Evolutionary conservation across 805 yeast genomes (phyloP).

Genomic region (Candida chauliodis): DNA sequence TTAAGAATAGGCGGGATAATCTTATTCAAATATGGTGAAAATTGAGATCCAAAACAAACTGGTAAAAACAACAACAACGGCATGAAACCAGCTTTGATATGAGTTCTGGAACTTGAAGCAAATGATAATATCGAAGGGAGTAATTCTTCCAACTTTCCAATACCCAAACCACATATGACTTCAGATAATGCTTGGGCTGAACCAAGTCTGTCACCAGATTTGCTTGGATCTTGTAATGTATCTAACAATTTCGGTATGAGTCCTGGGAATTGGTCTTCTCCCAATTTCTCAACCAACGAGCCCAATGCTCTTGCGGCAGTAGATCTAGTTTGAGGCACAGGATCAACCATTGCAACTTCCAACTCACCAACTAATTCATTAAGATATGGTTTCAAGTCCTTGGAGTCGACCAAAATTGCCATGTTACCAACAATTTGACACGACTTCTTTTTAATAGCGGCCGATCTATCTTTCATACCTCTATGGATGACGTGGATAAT

Average conservation of each 20-base stretch:
- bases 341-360: conserved; percentile 95
- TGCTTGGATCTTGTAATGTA: conserved; percentile 71
- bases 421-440: conserved; percentile 98
- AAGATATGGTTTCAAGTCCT: conserved; percentile 82
- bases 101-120: conserved; percentile 62
- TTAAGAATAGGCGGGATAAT: conserved; percentile 89
- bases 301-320: conserved; percentile 98
- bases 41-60: conserved; percentile 88
- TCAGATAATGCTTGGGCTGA: conserved; percentile 97
- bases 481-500: conserved; percentile 92
- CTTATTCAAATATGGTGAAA: conserved; percentile 80
- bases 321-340: conserved; percentile 94
- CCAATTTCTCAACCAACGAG: conserved; percentile 90
- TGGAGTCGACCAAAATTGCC: conserved; percentile 91
- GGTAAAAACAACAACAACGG: conserved; percentile 88
- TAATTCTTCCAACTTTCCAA: conserved; percentile 81
- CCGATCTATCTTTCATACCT: conserved; percentile 95
- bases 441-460: conserved; percentile 84
- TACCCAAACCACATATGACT: conserved; percentile 88
- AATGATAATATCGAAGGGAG: conserved; percentile 75
- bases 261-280: conserved; percentile 93
- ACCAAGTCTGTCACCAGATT: conserved; percentile 90
- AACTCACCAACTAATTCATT: conserved; percentile 74
- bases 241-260: conserved; percentile 76
- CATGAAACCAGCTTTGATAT: conserved; percentile 87